Base-by-base conservation (phyloP, 202 grass and related monocot species). In the Bolboschoenoplectus hybrid region DNA sequence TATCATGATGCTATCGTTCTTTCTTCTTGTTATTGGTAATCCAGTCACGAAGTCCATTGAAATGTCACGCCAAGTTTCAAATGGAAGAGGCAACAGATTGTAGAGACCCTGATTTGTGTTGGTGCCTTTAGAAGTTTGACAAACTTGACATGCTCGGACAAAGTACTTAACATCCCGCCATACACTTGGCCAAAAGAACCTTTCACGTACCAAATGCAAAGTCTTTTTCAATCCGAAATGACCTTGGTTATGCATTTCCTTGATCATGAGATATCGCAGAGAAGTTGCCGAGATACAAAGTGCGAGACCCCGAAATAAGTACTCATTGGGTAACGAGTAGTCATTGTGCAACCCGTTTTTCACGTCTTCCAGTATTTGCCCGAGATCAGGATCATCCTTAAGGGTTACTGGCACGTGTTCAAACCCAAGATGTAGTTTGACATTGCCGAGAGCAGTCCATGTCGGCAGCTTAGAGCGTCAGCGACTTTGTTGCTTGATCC, bases 161-260 rank as follows among this genome's bases (percentile, higher is more conserved):
- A 57, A 57, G 0, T 57, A 12, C 0, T 74, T 74, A 38, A 74
- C 39, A 41, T 74, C 69, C 44, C 12, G 38, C 38, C 38, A 7
- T 0, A 74, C 0, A 17, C 38, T 17, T 74, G 26, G 69, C 69
- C 69, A 74, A 74, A 74, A 74, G 44, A 74, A 74, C 0, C 69
- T 17, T 1, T 17, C 36, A 0, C 43, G 43, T 45, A 45, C 19
- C 0, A 77, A 1, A 26, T 45, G 45, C 0, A 41, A 38, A 20
- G 73, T 77, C 50, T 77, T 77, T 50, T 55, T 45, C 7, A 45
- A 1, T 0, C 73, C 73, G 2, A 55, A 77, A 77, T 77, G 73
- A 32, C 73, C 46, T 77, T 45, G 7, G 26, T 26, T 26, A 26
- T 26, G 26, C 26, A 26, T 26, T 26, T 26, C 26, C 26, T 26